Evolutionary conservation across 2,329 filamentous ascomycete genomes (phyloP), one percentile per base, ranked within the genome.

Genomic region (Colletotrichum trifolii): DNA sequence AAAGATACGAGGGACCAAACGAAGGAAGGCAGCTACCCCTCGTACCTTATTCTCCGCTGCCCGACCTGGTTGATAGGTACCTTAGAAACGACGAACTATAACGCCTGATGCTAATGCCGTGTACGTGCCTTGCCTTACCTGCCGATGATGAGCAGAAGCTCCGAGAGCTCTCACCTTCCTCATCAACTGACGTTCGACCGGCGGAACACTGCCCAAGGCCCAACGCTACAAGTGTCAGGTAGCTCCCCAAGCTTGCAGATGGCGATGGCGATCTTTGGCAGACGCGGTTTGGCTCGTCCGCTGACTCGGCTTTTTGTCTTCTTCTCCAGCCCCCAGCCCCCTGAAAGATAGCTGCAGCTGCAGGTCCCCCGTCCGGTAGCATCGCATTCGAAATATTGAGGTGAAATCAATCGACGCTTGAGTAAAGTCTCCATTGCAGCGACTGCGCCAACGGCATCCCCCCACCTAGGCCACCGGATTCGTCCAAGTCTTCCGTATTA

Each of bases 211-310:
- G 17, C 17, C 17, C 17, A 17, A 17, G 17, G 17, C 17, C 17
- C 17, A 17, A 17, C 17, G 17, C 17, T 17, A 17, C 17, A 17
- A 17, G 17, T 17, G 17, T 17, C 17, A 17, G 17, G 17, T 17
- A 46, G 34, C 33, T 42, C 39, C 56, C 48, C 54, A 38, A 4
- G 25, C 43, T 45, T 60, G 56, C 57, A 46, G 50, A 40, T 54
- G 56, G 45, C 49, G 61, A 64, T 39, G 61, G 56, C 57, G 57
- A 61, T 61, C 57, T 61, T 64, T 47, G 40, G 61, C 50, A 45
- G 45, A 46, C 46, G 43, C 34, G 45, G 58, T 52, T 50, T 52
- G 52, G 62, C 52, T 55, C 46, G 25, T 57, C 57, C 50, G 55
- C 50, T 45, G 52, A 56, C 62, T 55, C 55, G 47, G 52, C 11